Base-by-base conservation (phyloP, 331 rosid genomes). In the Telfairia occidentalis region DNA sequence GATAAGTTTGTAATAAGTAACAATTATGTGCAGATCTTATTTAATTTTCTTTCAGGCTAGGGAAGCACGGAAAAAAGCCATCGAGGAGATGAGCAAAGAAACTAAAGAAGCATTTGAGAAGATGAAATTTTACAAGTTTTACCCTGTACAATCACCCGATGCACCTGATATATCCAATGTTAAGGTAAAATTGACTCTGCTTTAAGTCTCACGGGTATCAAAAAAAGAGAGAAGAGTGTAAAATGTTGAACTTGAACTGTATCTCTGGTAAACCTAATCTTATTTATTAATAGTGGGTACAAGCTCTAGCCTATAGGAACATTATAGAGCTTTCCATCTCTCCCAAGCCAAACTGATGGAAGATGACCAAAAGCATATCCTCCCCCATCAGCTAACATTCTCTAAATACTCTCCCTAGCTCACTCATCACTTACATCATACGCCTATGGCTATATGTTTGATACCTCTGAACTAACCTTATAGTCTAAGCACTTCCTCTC, bases 41-140 rank as follows among this genome's bases (percentile, higher is more conserved):
- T 21, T 2, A 4, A 11, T 38, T 21, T 23, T 38, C 73, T 40
- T 66, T 40, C 70, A 92, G 98, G 96, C 97, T 28, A 90, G 87
- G 84, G 96, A 90, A 81, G 89, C 96, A 24, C 87, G 92, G 50
- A 90, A 76, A 78, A 87, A 85, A 46, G 91, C 96, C 74, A 77
- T 85, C 76, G 89, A 82, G 79, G 96, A 90, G 78, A 90, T 89
- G 98, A 92, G 90, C 10, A 85, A 76, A 40, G 92, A 92, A 83
- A 79, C 88, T 23, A 92, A 83, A 82, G 79, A 86, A 34, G 98
- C 98, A 12, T 87, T 83, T 76, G 89, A 92, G 71, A 81, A 58
- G 24, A 90, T 90, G 92, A 87, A 77, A 78, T 92, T 92, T 85
- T 92, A 89, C 26, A 92, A 92, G 85, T 92, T 90, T 85, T 90